Percentiles rank a stretch among this genome's conserved stretches.
phyloP scores from a whole-genome alignment of 208 protist species.

The Leishmania major region DNA sequence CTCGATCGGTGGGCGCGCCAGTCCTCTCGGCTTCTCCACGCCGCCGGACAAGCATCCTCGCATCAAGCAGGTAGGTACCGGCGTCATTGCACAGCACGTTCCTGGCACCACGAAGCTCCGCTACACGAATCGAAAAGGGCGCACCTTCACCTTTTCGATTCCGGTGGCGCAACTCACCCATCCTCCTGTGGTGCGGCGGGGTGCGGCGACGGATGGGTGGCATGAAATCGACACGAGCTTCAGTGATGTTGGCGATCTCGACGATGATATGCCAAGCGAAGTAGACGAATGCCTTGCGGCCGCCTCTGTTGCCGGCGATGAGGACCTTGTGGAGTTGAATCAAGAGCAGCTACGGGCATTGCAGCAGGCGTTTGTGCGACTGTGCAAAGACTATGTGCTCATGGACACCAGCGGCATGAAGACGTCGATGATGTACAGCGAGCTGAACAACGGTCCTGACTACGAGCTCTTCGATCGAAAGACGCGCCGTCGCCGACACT shows the following conservation, averaged over 20 bases:
- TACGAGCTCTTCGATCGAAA: slow-evolving; percentile 89
- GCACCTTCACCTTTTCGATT: slow-evolving; percentile 82
- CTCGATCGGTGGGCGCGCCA: slow-evolving; percentile 30
- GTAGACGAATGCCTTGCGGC: slow-evolving; percentile 59
- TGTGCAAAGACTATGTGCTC: slow-evolving; percentile 80
- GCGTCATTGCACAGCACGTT: slow-evolving; percentile 53
- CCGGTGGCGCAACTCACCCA: slow-evolving; percentile 81
- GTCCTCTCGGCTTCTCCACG: slow-evolving; percentile 36
- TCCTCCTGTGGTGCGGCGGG: slow-evolving; percentile 49
- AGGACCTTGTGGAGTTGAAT: slow-evolving; percentile 23
- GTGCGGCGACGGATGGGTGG: slow-evolving; percentile 50
- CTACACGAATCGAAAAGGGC: slow-evolving; percentile 88
- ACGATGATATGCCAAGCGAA: slow-evolving; percentile 80
- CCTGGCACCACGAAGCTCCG: slow-evolving; percentile 84
- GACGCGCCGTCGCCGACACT: slow-evolving; percentile 66
- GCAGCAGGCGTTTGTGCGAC: slow-evolving; percentile 49
- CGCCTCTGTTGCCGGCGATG: slow-evolving; percentile 12
- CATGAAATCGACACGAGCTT: slow-evolving; percentile 81
- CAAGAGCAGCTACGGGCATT: slow-evolving; percentile 32
- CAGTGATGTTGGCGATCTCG: slow-evolving; percentile 77
- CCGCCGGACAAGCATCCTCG: slow-evolving; percentile 48
- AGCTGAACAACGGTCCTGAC: slow-evolving; percentile 85
- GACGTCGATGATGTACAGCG: slow-evolving; percentile 53
- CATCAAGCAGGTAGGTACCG: slow-evolving; percentile 50
- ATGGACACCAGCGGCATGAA: slow-evolving; percentile 91